Evolutionary conservation across 2,329 filamentous ascomycete genomes (phyloP).

Genomic region (Hypoxylon rubiginosum): DNA sequence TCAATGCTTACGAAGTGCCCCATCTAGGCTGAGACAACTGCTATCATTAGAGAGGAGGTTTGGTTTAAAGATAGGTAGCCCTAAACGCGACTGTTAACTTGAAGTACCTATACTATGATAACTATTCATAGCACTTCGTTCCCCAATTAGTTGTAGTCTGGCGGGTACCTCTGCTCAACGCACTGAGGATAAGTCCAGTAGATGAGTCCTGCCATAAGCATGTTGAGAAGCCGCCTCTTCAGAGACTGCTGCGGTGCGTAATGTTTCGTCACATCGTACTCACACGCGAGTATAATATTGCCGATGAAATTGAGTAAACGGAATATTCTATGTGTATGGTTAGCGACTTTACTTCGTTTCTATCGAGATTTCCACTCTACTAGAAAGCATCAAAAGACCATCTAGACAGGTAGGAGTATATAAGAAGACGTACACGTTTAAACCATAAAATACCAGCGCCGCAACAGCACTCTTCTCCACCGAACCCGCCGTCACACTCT

Average conservation of each 20-base stretch:
- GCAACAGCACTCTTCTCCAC: conserved; percentile 46
- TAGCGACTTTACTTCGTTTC: too few species aligned
- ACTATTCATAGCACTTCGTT: too few species aligned
- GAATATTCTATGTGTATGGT: conserved; percentile 49
- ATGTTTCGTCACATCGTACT: conserved; percentile 57
- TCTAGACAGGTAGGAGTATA: neutral
- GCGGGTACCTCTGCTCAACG: conserved; percentile 56
- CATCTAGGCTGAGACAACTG: too few species aligned
- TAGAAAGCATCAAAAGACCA: too few species aligned
- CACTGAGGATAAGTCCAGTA: conserved; percentile 60
- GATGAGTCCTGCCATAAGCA: conserved; percentile 51
- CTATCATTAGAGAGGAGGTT: too few species aligned
- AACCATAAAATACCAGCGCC: conserved; percentile 52
- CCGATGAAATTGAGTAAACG: conserved; percentile 57
- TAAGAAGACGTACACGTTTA: conserved; percentile 56
- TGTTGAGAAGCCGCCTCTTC: conserved; percentile 46
- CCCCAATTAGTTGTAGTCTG: conserved; percentile 38
- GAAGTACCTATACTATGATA: too few species aligned
- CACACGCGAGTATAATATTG: conserved; percentile 54
- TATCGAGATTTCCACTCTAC: neutral
- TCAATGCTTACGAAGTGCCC: too few species aligned
- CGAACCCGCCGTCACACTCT: conserved; percentile 20
- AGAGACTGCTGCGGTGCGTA: conserved; percentile 50
- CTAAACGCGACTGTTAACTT: too few species aligned
- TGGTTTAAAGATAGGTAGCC: too few species aligned